These are phyloP conservation scores for Sporisorium iseilematis-ciliati DNA, from an alignment of 1,284 basidiomycete genomes.

Conservation along the genomic window DNA sequence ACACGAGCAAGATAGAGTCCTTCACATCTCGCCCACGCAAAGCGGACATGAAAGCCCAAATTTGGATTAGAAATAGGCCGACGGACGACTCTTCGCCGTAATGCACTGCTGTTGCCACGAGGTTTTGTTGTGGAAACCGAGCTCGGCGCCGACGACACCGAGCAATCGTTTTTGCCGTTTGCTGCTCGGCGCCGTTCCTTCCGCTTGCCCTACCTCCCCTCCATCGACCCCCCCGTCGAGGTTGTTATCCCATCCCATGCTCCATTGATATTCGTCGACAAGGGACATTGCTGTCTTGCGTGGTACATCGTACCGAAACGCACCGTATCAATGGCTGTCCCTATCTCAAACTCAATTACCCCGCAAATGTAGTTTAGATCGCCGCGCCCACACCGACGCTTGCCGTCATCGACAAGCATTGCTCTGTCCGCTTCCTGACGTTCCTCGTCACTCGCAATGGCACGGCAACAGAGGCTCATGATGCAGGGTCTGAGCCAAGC, in stretches of 20 bases:
- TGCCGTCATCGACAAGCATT: background rate
- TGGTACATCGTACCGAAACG: background rate
- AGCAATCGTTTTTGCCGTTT: background rate
- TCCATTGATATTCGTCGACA: background rate
- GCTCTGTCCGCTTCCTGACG: background rate
- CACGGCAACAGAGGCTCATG: too few species aligned
- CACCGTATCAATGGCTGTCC: background rate
- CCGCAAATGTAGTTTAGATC: constrained; percentile 19
- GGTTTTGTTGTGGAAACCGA: constrained; percentile 3
- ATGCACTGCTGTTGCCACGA: constrained; percentile 5
- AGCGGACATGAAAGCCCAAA: background rate
- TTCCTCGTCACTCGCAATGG: too few species aligned
- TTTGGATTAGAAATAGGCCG: constrained; percentile 21
- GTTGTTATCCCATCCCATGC: background rate
- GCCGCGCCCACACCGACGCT: constrained; percentile 26
- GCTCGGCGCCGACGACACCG: constrained; percentile 30
- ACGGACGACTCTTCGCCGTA: constrained; percentile 2
- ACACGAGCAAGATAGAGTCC: constrained; percentile 8
- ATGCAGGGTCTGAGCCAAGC: background rate
- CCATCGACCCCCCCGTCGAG: background rate
- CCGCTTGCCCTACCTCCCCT: constrained; percentile 9
- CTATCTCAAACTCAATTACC: constrained; percentile 1
- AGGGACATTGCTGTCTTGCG: background rate
- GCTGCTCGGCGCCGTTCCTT: constrained; percentile 19
- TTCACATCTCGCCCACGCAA: background rate